phyloP scores from a whole-genome alignment of 495 filamentous ascomycete genomes.

The Terfezia claveryi region DNA sequence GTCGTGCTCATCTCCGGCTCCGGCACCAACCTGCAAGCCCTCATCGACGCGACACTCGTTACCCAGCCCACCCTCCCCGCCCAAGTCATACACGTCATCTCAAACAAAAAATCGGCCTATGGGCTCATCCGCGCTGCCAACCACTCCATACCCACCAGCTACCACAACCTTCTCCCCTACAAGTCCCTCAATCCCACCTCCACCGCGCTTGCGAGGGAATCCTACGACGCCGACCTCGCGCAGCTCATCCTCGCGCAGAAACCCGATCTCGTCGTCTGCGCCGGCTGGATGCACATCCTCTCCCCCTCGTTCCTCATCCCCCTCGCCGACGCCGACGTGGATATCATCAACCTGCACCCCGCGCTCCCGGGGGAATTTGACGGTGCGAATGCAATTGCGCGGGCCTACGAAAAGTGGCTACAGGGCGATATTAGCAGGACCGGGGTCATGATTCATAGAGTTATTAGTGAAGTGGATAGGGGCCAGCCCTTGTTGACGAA shows the following conservation, averaged over 20 bases:
- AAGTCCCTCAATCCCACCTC: conserved; percentile 24
- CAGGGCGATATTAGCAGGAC: conserved; percentile 46
- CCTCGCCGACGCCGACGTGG: conserved; percentile 33
- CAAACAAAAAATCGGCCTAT: conserved; percentile 60
- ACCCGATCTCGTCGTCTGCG: conserved; percentile 50
- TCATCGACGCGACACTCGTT: conserved; percentile 47
- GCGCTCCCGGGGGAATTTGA: conserved; percentile 56
- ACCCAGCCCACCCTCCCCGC: conserved; percentile 33
- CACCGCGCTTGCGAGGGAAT: conserved; percentile 32
- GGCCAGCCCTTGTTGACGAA: conserved; percentile 50
- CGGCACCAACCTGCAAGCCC: conserved; percentile 74
- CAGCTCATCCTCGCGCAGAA: conserved; percentile 38
- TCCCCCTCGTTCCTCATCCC: conserved; percentile 42
- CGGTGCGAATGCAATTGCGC: conserved; percentile 54
- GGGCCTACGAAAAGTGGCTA: conserved; percentile 54
- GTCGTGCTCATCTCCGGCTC: conserved; percentile 56
- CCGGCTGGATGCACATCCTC: conserved; percentile 56
- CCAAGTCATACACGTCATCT: conserved; percentile 53
- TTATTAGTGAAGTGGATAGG: conserved; percentile 65
- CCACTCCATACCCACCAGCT: conserved; percentile 53
- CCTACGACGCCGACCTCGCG: conserved; percentile 67
- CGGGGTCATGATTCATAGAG: conserved; percentile 85
- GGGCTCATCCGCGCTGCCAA: conserved; percentile 50
- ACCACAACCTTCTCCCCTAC: conserved; percentile 62
- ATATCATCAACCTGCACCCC: conserved; percentile 75